Base-by-base conservation (phyloP, 495 filamentous ascomycete species). In the Penicillium coprophilum region DNA sequence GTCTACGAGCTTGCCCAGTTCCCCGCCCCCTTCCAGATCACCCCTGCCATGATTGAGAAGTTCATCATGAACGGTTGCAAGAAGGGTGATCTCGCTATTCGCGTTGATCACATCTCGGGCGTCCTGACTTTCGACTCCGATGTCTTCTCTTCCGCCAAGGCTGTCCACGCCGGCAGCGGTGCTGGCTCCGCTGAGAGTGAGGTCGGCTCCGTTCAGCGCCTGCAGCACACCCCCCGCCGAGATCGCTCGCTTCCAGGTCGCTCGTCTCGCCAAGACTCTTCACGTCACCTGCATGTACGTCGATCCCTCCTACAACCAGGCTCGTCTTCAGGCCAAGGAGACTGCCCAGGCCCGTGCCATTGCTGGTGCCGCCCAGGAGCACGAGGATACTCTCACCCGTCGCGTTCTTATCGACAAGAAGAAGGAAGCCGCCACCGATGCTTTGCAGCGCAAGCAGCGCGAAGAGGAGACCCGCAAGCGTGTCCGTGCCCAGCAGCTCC, bases 1-100 rank as follows among this genome's bases (percentile, higher is more conserved):
- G 93, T 98, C 31, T 87, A 96, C 65, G 85, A 91, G 64, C 87
- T 97, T 30, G 94, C 94, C 54, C 84, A 94, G 70, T 98, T 98
- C 80, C 94, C 94, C 28, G 92, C 96, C 63, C 93, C 94, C 23
- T 97, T 95, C 85, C 88, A 96, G 77, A 91, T 97, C 61, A 88
- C 82, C 59, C 87, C 89, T 38, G 86, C 85, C 61, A 96, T 89
- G 58, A 96, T 98, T 56, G 94, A 98, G 78, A 98, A 98, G 78
- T 98, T 98, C 82, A 97, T 98, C 81, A 98, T 98, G 94, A 98
- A 98, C 75, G 94, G 94, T 57, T 97, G 94, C 82, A 98, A 98
- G 84, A 98, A 98, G 82, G 94, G 94, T 30, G 95, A 98, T 64
- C 82, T 98, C 46, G 87, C 94, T 41, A 96, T 98, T 67, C 92